phyloP scores from a whole-genome alignment of 2,329 filamentous ascomycete genomes.

The Diplodia seriata region DNA sequence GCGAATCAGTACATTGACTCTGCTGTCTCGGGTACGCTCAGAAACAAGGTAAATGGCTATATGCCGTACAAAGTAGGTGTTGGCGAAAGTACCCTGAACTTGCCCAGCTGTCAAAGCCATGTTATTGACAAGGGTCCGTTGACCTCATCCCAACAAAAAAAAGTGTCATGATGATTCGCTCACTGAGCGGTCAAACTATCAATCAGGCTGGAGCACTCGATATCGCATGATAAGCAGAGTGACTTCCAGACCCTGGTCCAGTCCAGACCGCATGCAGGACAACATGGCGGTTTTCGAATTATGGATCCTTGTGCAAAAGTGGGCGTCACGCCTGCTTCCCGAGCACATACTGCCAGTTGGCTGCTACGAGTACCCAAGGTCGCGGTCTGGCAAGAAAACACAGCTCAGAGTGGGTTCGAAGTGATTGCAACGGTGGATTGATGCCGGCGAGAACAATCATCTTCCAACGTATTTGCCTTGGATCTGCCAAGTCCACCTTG shows the following conservation, averaged over 20 bases:
- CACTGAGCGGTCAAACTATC: constrained; percentile 6
- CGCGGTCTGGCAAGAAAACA: background rate
- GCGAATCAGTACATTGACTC: background rate
- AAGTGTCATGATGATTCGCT: background rate
- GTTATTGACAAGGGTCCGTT: constrained; percentile 1
- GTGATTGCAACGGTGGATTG: background rate
- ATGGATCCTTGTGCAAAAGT: background rate
- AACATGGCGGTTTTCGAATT: background rate
- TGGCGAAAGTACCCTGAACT: background rate
- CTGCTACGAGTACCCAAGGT: background rate
- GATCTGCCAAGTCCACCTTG: too few species aligned
- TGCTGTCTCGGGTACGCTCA: background rate
- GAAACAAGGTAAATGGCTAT: background rate
- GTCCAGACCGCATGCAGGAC: background rate
- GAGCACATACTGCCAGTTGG: background rate
- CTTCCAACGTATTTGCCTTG: too few species aligned
- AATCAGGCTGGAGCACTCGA: background rate
- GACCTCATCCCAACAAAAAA: background rate
- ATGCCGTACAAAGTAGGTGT: background rate
- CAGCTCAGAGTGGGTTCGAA: background rate
- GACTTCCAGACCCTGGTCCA: background rate
- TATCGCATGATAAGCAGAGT: constrained; percentile 12
- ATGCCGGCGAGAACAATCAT: too few species aligned
- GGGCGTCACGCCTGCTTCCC: background rate
- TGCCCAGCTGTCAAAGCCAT: background rate